Base-by-base conservation (phyloP, 176 grass and related monocot species). In the Miscanthus lutarioriparius region DNA sequence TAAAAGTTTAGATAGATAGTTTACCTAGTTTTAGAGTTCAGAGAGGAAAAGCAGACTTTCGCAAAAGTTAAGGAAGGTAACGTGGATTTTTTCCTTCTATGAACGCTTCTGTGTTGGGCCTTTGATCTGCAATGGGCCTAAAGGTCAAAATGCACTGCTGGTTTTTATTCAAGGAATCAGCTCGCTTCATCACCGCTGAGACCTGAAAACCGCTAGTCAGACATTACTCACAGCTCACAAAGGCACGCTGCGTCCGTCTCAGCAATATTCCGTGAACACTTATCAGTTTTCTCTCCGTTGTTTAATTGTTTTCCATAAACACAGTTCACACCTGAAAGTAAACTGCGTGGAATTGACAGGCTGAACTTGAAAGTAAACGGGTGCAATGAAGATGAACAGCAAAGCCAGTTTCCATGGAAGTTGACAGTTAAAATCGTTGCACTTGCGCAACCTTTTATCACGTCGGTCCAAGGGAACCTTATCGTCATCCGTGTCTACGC, bases 341-440 rank as follows among this genome's bases (percentile, higher is more conserved):
- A 28, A 48, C 14, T 9, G 20, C 11, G 12, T 48, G 10, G 6
- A 73, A 48, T 17, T 7, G 14, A 72, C n/a, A 78, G 14, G 63
- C 23, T 17, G 4, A 43, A 30, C 3, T 13, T 56, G 2, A 8
- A 49, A 65, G 39, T 66, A 47, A 66, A 45, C 61, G 25, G 78
- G 35, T 80, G 28, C 63, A 80, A 15, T 20, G 6, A 16, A 51
- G 3, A 23, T 12, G 7, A 33, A 36, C 56, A 59, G 61, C 20
- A 26, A 2, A 16, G 1, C 37, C 36, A 14, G 8, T 69, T 54
- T 26, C 49, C 12, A 6, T 13, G 1, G 68, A 73, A n/a, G 51
- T 5, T 58, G 80, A 33, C 68, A n/a, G 48, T 72, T 72, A 82
- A 82, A 73, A 73, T 62, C 80, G 80, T 82, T 72, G 58, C n/a